phyloP scores from a whole-genome alignment of 495 filamentous ascomycete genomes.

The Poronia punctata region DNA sequence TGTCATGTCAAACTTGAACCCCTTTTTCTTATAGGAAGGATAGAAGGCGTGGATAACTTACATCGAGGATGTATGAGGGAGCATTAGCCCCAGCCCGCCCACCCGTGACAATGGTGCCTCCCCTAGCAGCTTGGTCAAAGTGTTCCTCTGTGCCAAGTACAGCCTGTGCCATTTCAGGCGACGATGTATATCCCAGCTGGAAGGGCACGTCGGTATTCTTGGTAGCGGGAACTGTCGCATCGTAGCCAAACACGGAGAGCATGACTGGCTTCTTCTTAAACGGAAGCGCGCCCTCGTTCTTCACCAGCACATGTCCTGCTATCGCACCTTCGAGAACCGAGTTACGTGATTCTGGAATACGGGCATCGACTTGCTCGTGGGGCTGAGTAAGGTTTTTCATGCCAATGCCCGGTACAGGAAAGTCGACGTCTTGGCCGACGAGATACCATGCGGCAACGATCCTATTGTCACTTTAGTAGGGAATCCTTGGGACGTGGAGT shows the following conservation, averaged over 20 bases:
- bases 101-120: constrained; percentile 41
- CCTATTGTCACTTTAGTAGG: constrained; percentile 34
- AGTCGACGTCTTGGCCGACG: constrained; percentile 43
- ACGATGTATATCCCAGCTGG: constrained; percentile 25
- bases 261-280: constrained; percentile 40
- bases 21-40: background rate
- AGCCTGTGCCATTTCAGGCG: constrained; percentile 24
- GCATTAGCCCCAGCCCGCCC: constrained; percentile 46
- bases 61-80: constrained; percentile 37
- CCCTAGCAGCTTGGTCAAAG: constrained; percentile 27
- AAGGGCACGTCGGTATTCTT: constrained; percentile 27
- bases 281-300: constrained; percentile 52
- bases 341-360: constrained; percentile 35
- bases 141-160: constrained; percentile 19
- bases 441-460: constrained; percentile 54
- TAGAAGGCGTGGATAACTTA: constrained; percentile 4
- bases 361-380: constrained; percentile 46
- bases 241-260: constrained; percentile 45
- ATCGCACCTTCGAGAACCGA: constrained; percentile 40
- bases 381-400: constrained; percentile 48
- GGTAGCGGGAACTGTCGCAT: constrained; percentile 24
- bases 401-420: constrained; percentile 41
- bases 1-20: too few species aligned
- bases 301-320: constrained; percentile 56
- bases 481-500: too few species aligned